Evolutionary conservation across 768 basidiomycete genomes (phyloP).

Genomic region (Suillus tomentosus): DNA sequence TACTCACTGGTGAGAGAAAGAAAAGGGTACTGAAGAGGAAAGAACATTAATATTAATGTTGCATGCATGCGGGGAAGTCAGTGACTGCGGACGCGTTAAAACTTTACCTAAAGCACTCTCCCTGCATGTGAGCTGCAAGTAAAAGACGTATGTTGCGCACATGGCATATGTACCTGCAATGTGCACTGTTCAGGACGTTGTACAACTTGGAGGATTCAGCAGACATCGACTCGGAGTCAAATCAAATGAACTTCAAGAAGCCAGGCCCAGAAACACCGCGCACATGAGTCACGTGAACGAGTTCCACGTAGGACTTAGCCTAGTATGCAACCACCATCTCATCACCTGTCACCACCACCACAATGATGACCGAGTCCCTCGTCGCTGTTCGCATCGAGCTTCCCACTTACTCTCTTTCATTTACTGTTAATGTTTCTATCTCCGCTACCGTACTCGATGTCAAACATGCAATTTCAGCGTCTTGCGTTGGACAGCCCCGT

Average conservation of each 20-base stretch:
- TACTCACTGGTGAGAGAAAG: background rate
- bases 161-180: background rate
- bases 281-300: slow-evolving; percentile 27
- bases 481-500: slow-evolving; percentile 64
- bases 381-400: slow-evolving; percentile 64
- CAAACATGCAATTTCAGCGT: slow-evolving; percentile 62
- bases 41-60: background rate
- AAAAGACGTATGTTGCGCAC: background rate
- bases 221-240: background rate
- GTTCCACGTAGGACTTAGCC: slow-evolving; percentile 28
- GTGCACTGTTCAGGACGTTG: background rate
- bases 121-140: background rate
- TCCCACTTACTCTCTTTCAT: slow-evolving; percentile 72
- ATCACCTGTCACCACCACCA: slow-evolving; percentile 2
- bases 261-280: too few species aligned
- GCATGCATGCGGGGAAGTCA: background rate
- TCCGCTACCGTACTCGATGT: slow-evolving; percentile 58
- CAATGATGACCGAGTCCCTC: slow-evolving; percentile 30
- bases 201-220: background rate
- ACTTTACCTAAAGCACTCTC: background rate
- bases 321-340: background rate
- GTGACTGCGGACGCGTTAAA: background rate
- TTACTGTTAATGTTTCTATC: slow-evolving; percentile 51
- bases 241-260: too few species aligned
- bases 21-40: background rate